These are phyloP conservation scores for Epichloe typhina DNA, from an alignment of 2,329 filamentous ascomycete species.

Conservation along the genomic window DNA sequence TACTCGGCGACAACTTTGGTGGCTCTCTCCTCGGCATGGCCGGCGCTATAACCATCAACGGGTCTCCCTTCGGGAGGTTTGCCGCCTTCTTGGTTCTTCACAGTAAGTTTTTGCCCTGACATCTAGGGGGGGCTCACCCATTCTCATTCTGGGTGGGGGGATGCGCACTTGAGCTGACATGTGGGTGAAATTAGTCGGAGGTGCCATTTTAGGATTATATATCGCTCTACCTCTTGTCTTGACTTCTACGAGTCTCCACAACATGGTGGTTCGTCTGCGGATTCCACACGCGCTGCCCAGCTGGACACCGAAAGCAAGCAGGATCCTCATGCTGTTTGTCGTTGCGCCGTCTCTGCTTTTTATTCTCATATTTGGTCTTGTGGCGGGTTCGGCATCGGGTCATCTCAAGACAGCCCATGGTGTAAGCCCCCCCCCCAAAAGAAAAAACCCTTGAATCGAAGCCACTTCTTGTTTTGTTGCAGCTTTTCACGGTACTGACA, in stretches of 20 bases:
- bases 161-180: background rate
- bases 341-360: constrained; percentile 14
- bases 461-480: too few relatives aligned
- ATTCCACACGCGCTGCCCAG: constrained; percentile 10
- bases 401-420: constrained; percentile 19
- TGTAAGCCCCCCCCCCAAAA: constrained; percentile 9
- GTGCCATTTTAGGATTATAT: constrained; percentile 13
- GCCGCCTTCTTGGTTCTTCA: constrained; percentile 2
- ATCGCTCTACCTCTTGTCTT: constrained; percentile 16
- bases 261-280: constrained; percentile 13
- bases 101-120: background rate
- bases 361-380: constrained; percentile 15
- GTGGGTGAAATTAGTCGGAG: background rate
- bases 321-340: constrained; percentile 15
- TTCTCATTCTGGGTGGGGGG: too few relatives aligned
- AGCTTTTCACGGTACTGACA: background rate
- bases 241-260: constrained; percentile 14
- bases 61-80: background rate
- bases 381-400: constrained; percentile 10
- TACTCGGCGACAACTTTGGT: constrained; percentile 9
- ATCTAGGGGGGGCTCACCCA: too few relatives aligned
- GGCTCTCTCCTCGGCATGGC: constrained; percentile 5
- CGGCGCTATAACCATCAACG: constrained; percentile 3
- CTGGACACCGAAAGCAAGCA: constrained; percentile 12
- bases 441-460: too few relatives aligned